Conservation (phyloP, 768 basidiomycete genomes). For the Mycena albidolilacea region DNA sequence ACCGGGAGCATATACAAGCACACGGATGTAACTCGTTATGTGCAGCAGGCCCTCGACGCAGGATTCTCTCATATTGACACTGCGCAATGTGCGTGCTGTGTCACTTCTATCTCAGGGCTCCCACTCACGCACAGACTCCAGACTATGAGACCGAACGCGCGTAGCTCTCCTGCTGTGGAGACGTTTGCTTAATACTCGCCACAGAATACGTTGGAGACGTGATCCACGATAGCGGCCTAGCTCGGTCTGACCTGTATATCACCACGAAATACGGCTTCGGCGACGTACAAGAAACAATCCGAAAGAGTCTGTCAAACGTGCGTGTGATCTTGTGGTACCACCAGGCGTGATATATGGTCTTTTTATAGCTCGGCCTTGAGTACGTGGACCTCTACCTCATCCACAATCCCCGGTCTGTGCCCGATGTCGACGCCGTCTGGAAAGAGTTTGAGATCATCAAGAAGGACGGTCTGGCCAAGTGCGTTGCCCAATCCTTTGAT, state of each 20-base stretch:
- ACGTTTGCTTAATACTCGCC: slow-evolving; percentile 37
- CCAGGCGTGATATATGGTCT: neutral
- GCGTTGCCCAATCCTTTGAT: neutral
- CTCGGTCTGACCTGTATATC: slow-evolving; percentile 50
- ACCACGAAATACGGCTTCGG: slow-evolving; percentile 56
- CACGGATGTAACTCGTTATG: slow-evolving; percentile 59
- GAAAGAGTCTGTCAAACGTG: slow-evolving; percentile 56
- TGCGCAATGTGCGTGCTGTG: slow-evolving; percentile 52
- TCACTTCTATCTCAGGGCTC: neutral
- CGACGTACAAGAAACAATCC: slow-evolving; percentile 47
- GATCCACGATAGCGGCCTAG: slow-evolving; percentile 48
- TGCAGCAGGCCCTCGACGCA: slow-evolving; percentile 60
- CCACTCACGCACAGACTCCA: neutral
- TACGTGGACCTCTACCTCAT: slow-evolving; percentile 69
- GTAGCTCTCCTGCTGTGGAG: slow-evolving; percentile 43
- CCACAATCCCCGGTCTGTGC: slow-evolving; percentile 52
- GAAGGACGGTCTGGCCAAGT: slow-evolving; percentile 44
- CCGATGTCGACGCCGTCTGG: slow-evolving; percentile 53
- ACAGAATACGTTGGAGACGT: slow-evolving; percentile 46
- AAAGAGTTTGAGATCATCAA: slow-evolving; percentile 57
- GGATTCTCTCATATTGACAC: slow-evolving; percentile 68
- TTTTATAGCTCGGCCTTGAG: slow-evolving; percentile 57
- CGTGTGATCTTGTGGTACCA: neutral
- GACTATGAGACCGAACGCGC: slow-evolving; percentile 36
- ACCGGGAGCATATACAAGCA: slow-evolving; percentile 41